These are phyloP conservation scores for Ephemerocybe angulata DNA, from an alignment of 768 basidiomycete genomes.

Conservation along the genomic window DNA sequence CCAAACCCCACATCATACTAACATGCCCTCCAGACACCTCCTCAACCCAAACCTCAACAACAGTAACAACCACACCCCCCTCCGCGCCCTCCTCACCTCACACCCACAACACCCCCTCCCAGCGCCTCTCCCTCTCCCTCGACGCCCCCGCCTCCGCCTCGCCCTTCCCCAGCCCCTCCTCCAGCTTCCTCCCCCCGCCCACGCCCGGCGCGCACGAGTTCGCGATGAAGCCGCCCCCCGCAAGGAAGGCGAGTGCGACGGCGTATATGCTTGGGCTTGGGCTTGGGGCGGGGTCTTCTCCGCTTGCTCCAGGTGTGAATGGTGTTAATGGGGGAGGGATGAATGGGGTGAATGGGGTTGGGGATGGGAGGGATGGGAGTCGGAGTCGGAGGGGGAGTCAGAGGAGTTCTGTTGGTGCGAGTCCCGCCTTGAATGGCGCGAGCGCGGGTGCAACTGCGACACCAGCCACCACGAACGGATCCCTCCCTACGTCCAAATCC, in stretches of 20 bases:
- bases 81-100: no score
- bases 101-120: not conserved
- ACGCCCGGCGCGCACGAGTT: slow-evolving; percentile 66
- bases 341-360: no score
- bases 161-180: slow-evolving; percentile 60
- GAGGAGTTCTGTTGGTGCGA: no score
- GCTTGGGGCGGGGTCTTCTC: no score
- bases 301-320: no score
- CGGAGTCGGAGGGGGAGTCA: not conserved
- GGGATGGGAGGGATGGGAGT: no score
- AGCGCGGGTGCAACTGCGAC: no score
- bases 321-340: no score
- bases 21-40: not conserved
- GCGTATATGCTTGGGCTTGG: not conserved
- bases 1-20: no score
- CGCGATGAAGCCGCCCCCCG: slow-evolving; percentile 44
- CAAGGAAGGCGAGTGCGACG: slow-evolving; percentile 16
- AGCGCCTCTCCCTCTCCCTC: slow-evolving; percentile 6
- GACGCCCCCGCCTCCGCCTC: slow-evolving; percentile 36
- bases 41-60: not conserved
- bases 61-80: not conserved
- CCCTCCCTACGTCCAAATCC: no score
- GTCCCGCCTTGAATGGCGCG: no score
- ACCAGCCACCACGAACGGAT: no score
- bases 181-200: slow-evolving; percentile 66